Evolutionary conservation across 1,139 yeast species (phyloP), one percentile per base, ranked within the genome.

Genomic region (Lodderomyces oxycetoniae): DNA sequence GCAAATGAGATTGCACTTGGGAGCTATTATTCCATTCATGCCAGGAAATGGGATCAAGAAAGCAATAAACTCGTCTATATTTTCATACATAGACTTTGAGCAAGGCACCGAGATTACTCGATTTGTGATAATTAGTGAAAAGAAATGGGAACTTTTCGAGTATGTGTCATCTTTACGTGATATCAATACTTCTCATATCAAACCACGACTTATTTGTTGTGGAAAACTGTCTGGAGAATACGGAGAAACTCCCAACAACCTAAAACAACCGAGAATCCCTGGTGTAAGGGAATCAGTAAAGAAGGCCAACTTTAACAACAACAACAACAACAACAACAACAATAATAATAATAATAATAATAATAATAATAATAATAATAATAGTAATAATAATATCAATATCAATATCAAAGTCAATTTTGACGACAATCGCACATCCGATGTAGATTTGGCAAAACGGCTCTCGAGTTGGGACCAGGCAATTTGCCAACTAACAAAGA

Each of bases 91-190:
- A 5, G 70, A 67, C 39, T 41, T 44, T 12, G 33, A 42, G 0
- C 40, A 52, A 0, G 62, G 61, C 3, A 74, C 72, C 20, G 82
- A 76, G 51, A 59, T 78, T 12, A 70, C 79, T 3, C 66, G 70
- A 37, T 72, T 86, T 55, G 91, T 76, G 0, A 57, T 88, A 5
- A 64, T 86, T 4, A 68, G 79, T 3, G 81, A 81, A 17, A 71
- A 73, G 39, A 73, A 75, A 50, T 84, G 93, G 88, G 85, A 81
- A 50, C 74, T 87, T 2, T 86, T 73, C 50, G 63, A 67, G 22
- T 68, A 80, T 10, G 50, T 51, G 16, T 45, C 42, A 4, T 42
- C 53, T 4, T 35, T 48, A 10, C 14, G 14, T 11, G 45, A 42
- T 4, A 31, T 36, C 1, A 46, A 45, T 6, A 32, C 33, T 4